These are phyloP conservation scores for Neurospora pannonica DNA, from an alignment of 495 filamentous ascomycete species.

Conservation along the genomic window DNA sequence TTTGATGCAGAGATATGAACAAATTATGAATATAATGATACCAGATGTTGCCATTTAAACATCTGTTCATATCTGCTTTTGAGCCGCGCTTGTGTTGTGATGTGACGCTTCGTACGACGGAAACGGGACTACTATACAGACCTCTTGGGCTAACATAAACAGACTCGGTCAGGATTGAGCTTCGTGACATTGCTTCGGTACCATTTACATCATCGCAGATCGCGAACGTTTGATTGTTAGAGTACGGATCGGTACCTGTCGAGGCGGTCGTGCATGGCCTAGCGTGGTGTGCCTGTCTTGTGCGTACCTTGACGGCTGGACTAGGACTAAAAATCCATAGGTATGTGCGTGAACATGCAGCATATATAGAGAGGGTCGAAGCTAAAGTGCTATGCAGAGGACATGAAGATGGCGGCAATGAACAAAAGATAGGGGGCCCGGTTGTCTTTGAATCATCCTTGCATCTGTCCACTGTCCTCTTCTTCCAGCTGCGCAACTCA, in stretches of 20 bases:
- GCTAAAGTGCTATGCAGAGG: background rate
- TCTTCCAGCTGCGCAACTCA: background rate
- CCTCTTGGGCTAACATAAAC: background rate
- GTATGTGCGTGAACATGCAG: background rate
- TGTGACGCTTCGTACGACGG: background rate
- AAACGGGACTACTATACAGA: background rate
- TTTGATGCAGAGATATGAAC: constrained; percentile 15
- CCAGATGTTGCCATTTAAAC: background rate
- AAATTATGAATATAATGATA: constrained; percentile 12
- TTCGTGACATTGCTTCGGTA: background rate
- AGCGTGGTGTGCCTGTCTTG: background rate
- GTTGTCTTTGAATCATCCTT: background rate
- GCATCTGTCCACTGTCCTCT: background rate
- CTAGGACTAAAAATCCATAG: background rate
- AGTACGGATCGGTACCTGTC: background rate
- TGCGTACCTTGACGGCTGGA: background rate
- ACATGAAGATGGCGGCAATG: background rate
- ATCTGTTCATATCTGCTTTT: background rate
- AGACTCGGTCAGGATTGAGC: background rate
- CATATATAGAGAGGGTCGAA: background rate
- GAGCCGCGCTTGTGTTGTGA: background rate
- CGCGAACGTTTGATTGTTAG: background rate
- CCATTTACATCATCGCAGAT: background rate
- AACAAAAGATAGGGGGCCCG: background rate
- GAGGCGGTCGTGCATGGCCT: background rate